A percentile compares a stretch with the other conserved stretches of the same genome.
These are phyloP conservation scores for Trichoderma orchidacearum DNA, from an alignment of 495 filamentous ascomycete genomes.

Conservation along the genomic window DNA sequence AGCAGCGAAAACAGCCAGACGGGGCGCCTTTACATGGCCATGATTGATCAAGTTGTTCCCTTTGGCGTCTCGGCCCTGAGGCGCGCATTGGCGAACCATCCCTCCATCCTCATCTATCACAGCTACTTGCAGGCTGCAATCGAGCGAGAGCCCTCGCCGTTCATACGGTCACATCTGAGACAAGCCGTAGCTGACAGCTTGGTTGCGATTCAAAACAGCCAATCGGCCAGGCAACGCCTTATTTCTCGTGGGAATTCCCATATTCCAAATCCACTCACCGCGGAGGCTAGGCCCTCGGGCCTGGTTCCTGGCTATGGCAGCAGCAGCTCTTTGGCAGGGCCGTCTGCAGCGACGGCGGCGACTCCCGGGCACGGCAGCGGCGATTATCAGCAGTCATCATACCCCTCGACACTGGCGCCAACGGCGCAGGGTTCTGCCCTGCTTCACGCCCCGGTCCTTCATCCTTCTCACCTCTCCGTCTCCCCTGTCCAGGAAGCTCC, in stretches of 20 bases:
- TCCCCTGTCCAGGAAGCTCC: not conserved
- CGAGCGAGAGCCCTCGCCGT: slow-evolving; percentile 23
- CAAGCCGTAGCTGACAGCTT: slow-evolving; percentile 25
- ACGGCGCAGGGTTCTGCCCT: not conserved
- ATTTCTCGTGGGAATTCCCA: not conserved
- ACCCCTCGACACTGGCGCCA: not conserved
- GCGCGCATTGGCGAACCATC: slow-evolving; percentile 27
- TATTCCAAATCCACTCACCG: not conserved
- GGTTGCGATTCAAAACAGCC: slow-evolving; percentile 28
- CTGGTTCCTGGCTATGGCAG: not conserved
- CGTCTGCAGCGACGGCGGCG: not conserved
- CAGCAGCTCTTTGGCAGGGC: not conserved
- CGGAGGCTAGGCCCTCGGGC: not conserved
- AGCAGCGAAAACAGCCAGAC: not conserved
- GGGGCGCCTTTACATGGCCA: slow-evolving; percentile 11
- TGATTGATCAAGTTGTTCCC: slow-evolving; percentile 29
- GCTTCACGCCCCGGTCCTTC: not conserved
- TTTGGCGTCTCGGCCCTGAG: slow-evolving; percentile 26
- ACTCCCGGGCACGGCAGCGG: not conserved
- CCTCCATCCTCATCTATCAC: slow-evolving; percentile 26
- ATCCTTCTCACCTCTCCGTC: not conserved
- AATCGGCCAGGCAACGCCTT: slow-evolving; percentile 14
- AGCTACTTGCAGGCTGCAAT: slow-evolving; percentile 26
- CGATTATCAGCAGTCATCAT: not conserved
- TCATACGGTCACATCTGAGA: slow-evolving; percentile 25